Conservation (phyloP, 23 red algal species). For the Porphyridium purpureum region DNA sequence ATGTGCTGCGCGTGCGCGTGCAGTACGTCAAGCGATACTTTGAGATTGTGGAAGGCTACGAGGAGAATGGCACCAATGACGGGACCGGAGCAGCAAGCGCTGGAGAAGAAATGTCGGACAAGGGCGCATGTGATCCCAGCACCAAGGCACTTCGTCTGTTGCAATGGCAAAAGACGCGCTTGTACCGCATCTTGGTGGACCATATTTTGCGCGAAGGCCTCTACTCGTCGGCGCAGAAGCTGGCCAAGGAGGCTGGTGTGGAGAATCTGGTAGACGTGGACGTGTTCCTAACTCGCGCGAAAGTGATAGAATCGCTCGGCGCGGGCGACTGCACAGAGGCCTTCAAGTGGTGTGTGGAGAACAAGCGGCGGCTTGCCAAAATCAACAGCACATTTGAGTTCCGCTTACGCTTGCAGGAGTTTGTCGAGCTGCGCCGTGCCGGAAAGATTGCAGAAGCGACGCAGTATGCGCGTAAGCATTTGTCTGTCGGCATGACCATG, state of each 20-base stretch:
- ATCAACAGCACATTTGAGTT: slow-evolving; percentile 67
- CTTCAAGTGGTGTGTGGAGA: slow-evolving; percentile 73
- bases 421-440: slow-evolving; percentile 76
- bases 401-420: slow-evolving; percentile 70
- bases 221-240: slow-evolving; percentile 20
- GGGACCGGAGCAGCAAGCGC: neutral
- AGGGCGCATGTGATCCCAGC: neutral
- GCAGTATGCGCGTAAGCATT: slow-evolving; percentile 58
- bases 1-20: no score
- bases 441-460: slow-evolving; percentile 43
- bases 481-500: slow-evolving; percentile 16
- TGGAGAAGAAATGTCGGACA: neutral
- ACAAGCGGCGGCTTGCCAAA: slow-evolving; percentile 61
- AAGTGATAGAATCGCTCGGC: neutral
- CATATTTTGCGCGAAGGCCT: slow-evolving; percentile 58
- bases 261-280: slow-evolving; percentile 25
- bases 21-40: no score
- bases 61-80: no score
- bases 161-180: slow-evolving; percentile 28
- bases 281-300: slow-evolving; percentile 14
- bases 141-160: neutral
- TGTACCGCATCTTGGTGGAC: slow-evolving; percentile 55
- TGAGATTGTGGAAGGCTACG: no score
- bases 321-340: slow-evolving; percentile 25
- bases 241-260: slow-evolving; percentile 20